Evolutionary conservation across 257 asterid genomes (phyloP).

Genomic region (Ajuga chamaepitys): DNA sequence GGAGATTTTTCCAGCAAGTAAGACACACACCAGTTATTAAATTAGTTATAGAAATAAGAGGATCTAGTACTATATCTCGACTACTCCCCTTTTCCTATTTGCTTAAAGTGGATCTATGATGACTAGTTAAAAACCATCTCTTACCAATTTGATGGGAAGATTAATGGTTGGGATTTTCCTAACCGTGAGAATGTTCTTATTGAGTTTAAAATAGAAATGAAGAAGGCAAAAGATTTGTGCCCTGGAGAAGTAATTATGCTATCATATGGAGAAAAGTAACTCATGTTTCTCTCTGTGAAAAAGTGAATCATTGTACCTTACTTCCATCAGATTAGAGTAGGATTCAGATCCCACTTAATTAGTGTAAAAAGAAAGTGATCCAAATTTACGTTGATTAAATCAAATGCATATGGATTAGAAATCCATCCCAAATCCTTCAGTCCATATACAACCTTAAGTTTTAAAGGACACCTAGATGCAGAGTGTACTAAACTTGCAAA

Average conservation of each 20-base stretch:
- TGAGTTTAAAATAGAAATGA: neutral
- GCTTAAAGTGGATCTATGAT: neutral
- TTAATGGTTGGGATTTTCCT: neutral
- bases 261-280: neutral
- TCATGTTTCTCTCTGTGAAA: neutral
- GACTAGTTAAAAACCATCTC: neutral
- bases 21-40: neutral
- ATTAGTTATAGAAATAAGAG: neutral
- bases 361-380: too few relatives aligned
- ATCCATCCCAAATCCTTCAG: too few relatives aligned
- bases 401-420: too few relatives aligned
- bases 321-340: too few relatives aligned
- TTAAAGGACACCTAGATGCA: too few relatives aligned
- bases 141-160: neutral
- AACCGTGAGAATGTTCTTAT: neutral
- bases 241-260: neutral
- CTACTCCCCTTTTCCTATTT: neutral
- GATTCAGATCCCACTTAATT: too few relatives aligned
- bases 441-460: too few relatives aligned
- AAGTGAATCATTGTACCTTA: too few relatives aligned
- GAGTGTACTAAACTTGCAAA: neutral
- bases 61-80: neutral
- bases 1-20: conserved; percentile 43
- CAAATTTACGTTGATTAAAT: too few relatives aligned
- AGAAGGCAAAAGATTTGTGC: neutral